Base-by-base conservation (phyloP, 805 yeast species). In the Saccharomycopsis sp. region DNA sequence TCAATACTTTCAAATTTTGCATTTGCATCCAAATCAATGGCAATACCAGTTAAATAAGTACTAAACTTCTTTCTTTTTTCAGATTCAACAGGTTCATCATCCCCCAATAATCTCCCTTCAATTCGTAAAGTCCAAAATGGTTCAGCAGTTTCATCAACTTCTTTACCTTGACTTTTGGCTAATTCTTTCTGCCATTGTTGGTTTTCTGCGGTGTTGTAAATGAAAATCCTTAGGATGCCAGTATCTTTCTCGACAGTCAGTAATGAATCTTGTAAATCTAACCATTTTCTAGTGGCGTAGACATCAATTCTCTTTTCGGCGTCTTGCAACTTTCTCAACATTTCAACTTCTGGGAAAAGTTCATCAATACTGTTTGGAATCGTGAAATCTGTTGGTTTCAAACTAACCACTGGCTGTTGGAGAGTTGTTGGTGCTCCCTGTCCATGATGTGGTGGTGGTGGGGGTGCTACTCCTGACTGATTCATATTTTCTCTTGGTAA, bases 291-390 rank as follows among this genome's bases (percentile, higher is more conserved):
- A 37, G 89, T 79, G 31, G 86, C 77, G 52, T 85, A 72, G 45
- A 90, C 75, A 61, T 93, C 97, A 38, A 90, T 64, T 51, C 78
- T 73, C 50, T 78, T 74, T 61, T 93, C 98, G n/a, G 89, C 86
- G 6, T 83, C 87, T 52, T 75, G 73, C 38, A 90, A 68, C 43
- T 78, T 72, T 56, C 82, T 75, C 62, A 85, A 85, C 46, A 79
- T 66, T 16, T 72, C 77, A n/a, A 86, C 79, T 56, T 86, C 85
- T 4, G 90, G 87, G 5, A 85, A 61, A 17, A 71, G 55, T 4
- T 61, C 58, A 45, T 65, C 67, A 22, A 78, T 58, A 32, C 68
- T 61, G 8, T 63, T 63, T 2, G 80, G 74, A 38, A 79, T 66
- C 40, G 71, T 66, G 27, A 71, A 58, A 56, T 77, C 82, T 3